Conservation (phyloP, 2,329 filamentous ascomycete genomes). For the Emericellopsis atlantica region DNA sequence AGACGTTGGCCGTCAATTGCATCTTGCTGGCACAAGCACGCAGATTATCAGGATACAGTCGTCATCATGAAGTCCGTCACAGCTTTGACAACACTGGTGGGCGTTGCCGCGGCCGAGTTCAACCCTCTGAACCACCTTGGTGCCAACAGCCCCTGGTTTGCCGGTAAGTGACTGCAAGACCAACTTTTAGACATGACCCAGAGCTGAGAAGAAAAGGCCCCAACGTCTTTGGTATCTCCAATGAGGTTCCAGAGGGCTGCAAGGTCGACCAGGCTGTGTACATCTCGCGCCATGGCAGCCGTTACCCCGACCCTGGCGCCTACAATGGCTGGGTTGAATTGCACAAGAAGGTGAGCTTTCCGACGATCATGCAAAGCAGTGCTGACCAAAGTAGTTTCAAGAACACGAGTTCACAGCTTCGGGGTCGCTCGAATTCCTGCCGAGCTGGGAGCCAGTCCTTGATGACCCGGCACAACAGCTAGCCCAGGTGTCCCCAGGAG, state of each 20-base stretch:
- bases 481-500: slow-evolving; percentile 44
- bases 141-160: slow-evolving; percentile 39
- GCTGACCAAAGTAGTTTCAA: slow-evolving; percentile 28
- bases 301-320: slow-evolving; percentile 49
- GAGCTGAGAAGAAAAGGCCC: slow-evolving; percentile 23
- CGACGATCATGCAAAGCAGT: neutral
- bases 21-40: too few relatives aligned
- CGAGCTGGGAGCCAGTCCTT: slow-evolving; percentile 44
- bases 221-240: slow-evolving; percentile 41
- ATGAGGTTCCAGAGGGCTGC: slow-evolving; percentile 41
- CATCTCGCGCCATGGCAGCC: slow-evolving; percentile 46
- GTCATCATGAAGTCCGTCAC: neutral
- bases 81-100: neutral
- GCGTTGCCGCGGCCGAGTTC: neutral
- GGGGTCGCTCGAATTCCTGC: slow-evolving; percentile 42
- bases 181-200: too few relatives aligned
- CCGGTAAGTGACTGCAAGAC: slow-evolving; percentile 21
- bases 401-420: slow-evolving; percentile 37
- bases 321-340: slow-evolving; percentile 43
- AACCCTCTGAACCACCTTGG: slow-evolving; percentile 35
- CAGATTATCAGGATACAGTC: neutral
- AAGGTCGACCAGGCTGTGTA: slow-evolving; percentile 48
- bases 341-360: slow-evolving; percentile 22
- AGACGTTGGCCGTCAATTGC: too few relatives aligned
- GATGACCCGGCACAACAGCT: slow-evolving; percentile 42